Conservation (phyloP, 1,284 basidiomycete genomes). For the Microbotryum intermedium region DNA sequence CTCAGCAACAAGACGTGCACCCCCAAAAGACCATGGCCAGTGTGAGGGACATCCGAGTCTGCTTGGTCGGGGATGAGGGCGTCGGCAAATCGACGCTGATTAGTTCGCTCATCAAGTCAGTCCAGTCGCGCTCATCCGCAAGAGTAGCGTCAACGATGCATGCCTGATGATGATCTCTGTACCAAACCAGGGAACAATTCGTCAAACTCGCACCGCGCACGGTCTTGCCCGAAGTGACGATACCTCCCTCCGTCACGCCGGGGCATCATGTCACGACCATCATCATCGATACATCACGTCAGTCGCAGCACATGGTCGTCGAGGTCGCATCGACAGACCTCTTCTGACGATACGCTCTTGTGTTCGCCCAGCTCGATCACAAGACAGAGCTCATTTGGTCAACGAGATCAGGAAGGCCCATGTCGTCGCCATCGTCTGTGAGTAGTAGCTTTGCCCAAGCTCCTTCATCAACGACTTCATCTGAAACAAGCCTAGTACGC, state of each 20-base stretch:
- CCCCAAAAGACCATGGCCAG: too few relatives aligned
- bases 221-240: conserved; percentile 89
- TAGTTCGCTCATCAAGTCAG: conserved; percentile 60
- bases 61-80: conserved; percentile 88
- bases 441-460: too few relatives aligned
- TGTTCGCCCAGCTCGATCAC: conserved; percentile 65
- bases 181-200: conserved; percentile 30
- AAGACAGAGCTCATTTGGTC: conserved; percentile 79
- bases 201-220: conserved; percentile 52
- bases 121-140: too few relatives aligned
- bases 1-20: too few relatives aligned
- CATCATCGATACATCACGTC: conserved; percentile 89
- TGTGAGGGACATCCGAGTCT: conserved; percentile 70
- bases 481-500: too few relatives aligned
- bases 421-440: conserved; percentile 87
- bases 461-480: too few relatives aligned
- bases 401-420: conserved; percentile 92
- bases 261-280: conserved; percentile 85
- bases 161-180: too few relatives aligned
- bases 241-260: conserved; percentile 88
- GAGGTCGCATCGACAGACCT: too few relatives aligned
- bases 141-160: too few relatives aligned
- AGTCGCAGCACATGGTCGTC: too few relatives aligned
- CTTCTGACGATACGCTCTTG: too few relatives aligned
- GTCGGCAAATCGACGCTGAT: conserved; percentile 93